Evolutionary conservation across 1,284 basidiomycete species (phyloP), one percentile per base, ranked within the genome.

Genomic region (Tylopilus sp.): DNA sequence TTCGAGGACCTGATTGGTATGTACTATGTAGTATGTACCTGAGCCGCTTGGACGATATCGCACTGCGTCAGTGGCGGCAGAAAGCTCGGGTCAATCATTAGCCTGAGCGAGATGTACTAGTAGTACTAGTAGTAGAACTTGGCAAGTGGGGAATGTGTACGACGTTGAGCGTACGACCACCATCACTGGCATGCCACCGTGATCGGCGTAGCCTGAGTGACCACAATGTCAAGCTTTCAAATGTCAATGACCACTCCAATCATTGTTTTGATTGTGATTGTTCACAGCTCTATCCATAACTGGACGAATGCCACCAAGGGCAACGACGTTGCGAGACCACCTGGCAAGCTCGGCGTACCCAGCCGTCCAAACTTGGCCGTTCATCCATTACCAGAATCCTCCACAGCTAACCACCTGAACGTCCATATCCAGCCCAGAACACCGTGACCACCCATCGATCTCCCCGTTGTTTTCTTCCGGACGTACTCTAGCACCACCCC

Each of bases 341-440:
- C 67, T 2, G 65, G 67, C 5, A 68, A 18, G 19, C 58, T 57
- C 62, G 66, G 39, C 58, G 33, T 33, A 8, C 58, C 72, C 44
- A 77, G 64, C 19, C 72, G 65, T 13, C 89, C 88, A 66, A 76
- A 79, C 63, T 73, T 78, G 59, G 81, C 79, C 85, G 90, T 15
- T 81, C 86, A 53, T 89, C 83, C 18, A 86, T 77, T 57, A 89
- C 64, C 13, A 84, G 69, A 58, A 82, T 79, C 0, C 80, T 85
- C 83, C 85, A 88, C 0, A 79, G 72, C 9, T 4, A 87, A 55
- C 87, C 87, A 90, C 1, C 74, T 55, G 64, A 81, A 70, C 7
- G 82, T 82, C 89, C 89, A 91, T 41, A 83, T 33, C 79, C 82
- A 79, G 0, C 89, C 89, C 18, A 64, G 60, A 26, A 76, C 61